Evolutionary conservation across 306 rosid genomes (phyloP).

Genomic region (Carpinus fangiana): DNA sequence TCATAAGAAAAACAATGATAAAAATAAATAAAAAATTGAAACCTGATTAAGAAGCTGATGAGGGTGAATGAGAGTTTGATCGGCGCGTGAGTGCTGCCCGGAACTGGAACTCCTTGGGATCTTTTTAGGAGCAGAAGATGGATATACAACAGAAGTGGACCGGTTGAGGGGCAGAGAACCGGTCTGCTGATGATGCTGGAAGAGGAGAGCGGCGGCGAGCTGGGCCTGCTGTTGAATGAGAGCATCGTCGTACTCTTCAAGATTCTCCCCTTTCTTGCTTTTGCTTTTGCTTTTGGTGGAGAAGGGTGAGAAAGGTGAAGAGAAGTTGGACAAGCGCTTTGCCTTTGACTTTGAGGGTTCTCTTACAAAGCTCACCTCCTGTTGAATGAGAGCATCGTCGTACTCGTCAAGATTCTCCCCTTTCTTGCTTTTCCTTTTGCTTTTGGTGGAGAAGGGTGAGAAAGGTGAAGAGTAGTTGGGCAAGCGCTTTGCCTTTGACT

Average conservation of each 20-base stretch:
- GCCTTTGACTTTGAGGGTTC: background rate
- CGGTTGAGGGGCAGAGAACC: conserved; percentile 63
- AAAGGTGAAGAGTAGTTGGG: conserved; percentile 19
- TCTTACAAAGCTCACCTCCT: background rate
- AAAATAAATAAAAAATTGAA: background rate
- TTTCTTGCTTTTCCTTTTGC: conserved; percentile 33
- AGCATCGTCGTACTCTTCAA: conserved; percentile 40
- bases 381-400: conserved; percentile 54
- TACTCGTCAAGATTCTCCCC: conserved; percentile 35
- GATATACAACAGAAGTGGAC: conserved; percentile 65
- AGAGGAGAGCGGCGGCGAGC: conserved; percentile 65
- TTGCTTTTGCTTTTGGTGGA: conserved; percentile 34
- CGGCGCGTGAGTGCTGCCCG: conserved; percentile 73
- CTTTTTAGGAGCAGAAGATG: conserved; percentile 53
- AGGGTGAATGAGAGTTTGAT: conserved; percentile 69
- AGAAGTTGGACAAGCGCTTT: background rate
- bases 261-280: conserved; percentile 38
- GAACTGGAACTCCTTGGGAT: conserved; percentile 86
- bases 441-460: conserved; percentile 15
- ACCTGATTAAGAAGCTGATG: conserved; percentile 85
- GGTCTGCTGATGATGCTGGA: conserved; percentile 47
- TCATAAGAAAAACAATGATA: background rate
- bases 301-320: conserved; percentile 23
- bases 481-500: background rate
- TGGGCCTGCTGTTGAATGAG: conserved; percentile 63